Conservation (phyloP, 352 stramenopile genomes). For the Paralagenidium karlingii region DNA sequence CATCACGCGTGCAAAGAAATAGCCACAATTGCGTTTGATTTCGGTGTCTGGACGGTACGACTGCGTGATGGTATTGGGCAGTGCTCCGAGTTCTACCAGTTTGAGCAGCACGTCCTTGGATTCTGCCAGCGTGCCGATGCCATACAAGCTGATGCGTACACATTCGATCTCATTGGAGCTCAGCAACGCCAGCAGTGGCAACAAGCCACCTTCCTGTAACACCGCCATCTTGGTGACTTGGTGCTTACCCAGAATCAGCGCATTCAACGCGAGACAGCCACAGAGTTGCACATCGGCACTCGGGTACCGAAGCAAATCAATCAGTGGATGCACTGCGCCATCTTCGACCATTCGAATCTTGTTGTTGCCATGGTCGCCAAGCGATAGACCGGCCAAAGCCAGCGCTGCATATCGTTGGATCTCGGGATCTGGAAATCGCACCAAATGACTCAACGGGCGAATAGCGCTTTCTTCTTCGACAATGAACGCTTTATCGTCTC, state of each 20-base stretch:
- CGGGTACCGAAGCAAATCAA: slow-evolving; percentile 91
- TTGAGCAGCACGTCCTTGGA: slow-evolving; percentile 85
- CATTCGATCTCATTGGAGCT: slow-evolving; percentile 82
- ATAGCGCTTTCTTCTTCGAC: slow-evolving; percentile 83
- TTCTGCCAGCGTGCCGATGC: slow-evolving; percentile 88
- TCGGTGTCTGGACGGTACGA: slow-evolving; percentile 80
- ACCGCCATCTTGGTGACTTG: slow-evolving; percentile 80
- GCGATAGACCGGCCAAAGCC: slow-evolving; percentile 82
- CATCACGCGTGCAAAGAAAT: slow-evolving; percentile 85
- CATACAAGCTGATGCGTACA: slow-evolving; percentile 84
- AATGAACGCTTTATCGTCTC: slow-evolving; percentile 79
- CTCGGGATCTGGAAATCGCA: slow-evolving; percentile 91
- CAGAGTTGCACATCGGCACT: slow-evolving; percentile 89
- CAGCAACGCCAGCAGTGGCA: slow-evolving; percentile 83
- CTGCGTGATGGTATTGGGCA: slow-evolving; percentile 79
- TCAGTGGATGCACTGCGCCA: slow-evolving; percentile 83
- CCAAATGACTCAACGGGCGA: slow-evolving; percentile 89
- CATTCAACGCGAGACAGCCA: slow-evolving; percentile 86
- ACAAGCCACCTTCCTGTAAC: slow-evolving; percentile 83
- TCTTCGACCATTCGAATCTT: slow-evolving; percentile 89
- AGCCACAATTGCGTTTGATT: slow-evolving; percentile 86
- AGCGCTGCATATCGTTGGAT: slow-evolving; percentile 93
- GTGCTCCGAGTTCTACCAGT: slow-evolving; percentile 79
- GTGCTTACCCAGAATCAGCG: slow-evolving; percentile 79
- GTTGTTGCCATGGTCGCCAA: slow-evolving; percentile 88